Evolutionary conservation across 768 basidiomycete genomes (phyloP), one percentile per base, ranked within the genome.

Genomic region (Russula earlei): DNA sequence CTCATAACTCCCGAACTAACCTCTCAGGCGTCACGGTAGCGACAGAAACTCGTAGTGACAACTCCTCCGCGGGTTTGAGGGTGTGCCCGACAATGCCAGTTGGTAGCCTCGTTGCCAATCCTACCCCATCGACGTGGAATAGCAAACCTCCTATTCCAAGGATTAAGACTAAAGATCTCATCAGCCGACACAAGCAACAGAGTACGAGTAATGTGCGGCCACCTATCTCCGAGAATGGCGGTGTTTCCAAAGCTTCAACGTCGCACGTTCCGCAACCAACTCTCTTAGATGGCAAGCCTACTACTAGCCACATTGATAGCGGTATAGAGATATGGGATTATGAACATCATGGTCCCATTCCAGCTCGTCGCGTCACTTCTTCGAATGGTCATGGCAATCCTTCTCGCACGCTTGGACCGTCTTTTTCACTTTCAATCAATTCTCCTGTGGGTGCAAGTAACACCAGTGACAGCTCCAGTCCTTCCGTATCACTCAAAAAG

Each of bases 301-400:
- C 31, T 24, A 19, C 34, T n/a, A 42, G 31, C 43, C 57, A 52
- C 25, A 31, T 25, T 38, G 57, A 58, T 29, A 58, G 57, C 29
- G 57, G 57, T 14, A 54, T 58, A 43, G 57, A 49, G 19, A 2
- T 58, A 43, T 58, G 57, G 57, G 57, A 58, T 49, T 37, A 49
- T 14, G 47, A 48, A 10, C 22, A 29, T 27, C 56, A 11, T 3
- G 27, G 50, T 6, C 38, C 14, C 45, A 34, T 1, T 14, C 19
- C 24, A 15, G 38, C 42, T 53, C 47, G 47, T 19, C 47, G 0
- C 10, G 27, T 47, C 19, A 10, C 11, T 44, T 34, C 40, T 37
- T 20, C 22, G 14, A 49, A 36, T 29, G 45, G 56, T 36, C 20
- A 37, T 40, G 20, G 15, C n/a, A 57, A 41, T 25, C 15, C 15